phyloP scores from a whole-genome alignment of 805 yeast species.

The Ogataea dorogensis region DNA sequence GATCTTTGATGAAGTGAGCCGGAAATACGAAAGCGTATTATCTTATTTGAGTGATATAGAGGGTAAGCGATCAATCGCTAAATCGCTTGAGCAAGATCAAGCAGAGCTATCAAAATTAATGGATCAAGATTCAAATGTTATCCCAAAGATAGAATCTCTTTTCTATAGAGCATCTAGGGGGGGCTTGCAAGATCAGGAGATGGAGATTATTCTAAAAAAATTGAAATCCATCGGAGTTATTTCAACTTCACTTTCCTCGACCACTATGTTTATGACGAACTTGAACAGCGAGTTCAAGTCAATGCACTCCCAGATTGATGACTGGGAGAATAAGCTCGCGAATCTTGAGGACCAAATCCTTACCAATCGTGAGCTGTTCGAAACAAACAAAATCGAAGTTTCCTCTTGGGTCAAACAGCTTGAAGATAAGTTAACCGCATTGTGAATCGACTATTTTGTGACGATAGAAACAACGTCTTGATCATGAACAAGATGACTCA shows the following conservation, averaged over 20 bases:
- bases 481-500: conserved; percentile 77
- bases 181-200: neutral
- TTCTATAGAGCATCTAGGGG: neutral
- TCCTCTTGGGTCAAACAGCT: conserved; percentile 13
- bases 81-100: neutral
- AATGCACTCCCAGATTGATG: conserved; percentile 18
- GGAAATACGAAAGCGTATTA: neutral
- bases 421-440: conserved; percentile 7
- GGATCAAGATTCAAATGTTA: neutral
- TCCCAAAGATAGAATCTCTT: neutral
- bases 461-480: conserved; percentile 94
- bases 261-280: conserved; percentile 13
- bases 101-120: neutral
- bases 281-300: conserved; percentile 18
- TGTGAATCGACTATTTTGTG: conserved; percentile 43
- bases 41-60: neutral
- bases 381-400: conserved; percentile 15
- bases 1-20: neutral
- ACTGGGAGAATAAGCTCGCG: conserved; percentile 27
- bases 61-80: neutral
- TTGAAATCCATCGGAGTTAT: conserved; percentile 22
- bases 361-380: conserved; percentile 11
- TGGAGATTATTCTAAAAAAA: conserved; percentile 6
- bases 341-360: conserved; percentile 18
- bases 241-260: conserved; percentile 2